Conservation (phyloP, 2,329 filamentous ascomycete species). For the Botrytis cinerea region DNA sequence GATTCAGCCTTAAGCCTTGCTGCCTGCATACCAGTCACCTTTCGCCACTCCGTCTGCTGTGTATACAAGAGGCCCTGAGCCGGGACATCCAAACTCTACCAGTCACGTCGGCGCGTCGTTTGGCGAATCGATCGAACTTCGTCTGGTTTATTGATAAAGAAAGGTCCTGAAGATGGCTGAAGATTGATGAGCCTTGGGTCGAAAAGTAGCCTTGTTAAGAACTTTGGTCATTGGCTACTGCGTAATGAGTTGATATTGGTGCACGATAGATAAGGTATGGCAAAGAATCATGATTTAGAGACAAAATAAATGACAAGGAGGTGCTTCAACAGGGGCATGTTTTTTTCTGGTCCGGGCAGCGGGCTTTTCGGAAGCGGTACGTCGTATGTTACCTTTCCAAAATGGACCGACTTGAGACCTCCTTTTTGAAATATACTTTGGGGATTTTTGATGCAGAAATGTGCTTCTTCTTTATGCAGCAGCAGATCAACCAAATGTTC, state of each 20-base stretch:
- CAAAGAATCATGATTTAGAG: slow-evolving; percentile 18
- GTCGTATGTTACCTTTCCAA: not conserved
- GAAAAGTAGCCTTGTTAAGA: slow-evolving; percentile 16
- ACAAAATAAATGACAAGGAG: slow-evolving; percentile 19
- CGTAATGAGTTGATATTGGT: slow-evolving; percentile 23
- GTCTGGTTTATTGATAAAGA: not conserved
- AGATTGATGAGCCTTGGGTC: not conserved
- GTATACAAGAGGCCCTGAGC: slow-evolving; percentile 32
- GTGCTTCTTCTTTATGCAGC: slow-evolving; percentile 10
- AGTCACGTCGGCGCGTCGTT: slow-evolving; percentile 17
- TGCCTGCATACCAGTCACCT: slow-evolving; percentile 47
- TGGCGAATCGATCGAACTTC: slow-evolving; percentile 13
- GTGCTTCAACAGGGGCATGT: slow-evolving; percentile 25
- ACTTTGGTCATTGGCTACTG: slow-evolving; percentile 22
- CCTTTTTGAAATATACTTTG: slow-evolving; percentile 5
- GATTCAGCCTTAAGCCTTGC: slow-evolving; percentile 58
- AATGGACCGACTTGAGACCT: slow-evolving; percentile 9
- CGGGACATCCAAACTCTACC: slow-evolving; percentile 24
- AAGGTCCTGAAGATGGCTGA: not conserved
- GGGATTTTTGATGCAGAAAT: not conserved
- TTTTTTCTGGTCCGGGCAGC: slow-evolving; percentile 22
- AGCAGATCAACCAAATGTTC: not conserved
- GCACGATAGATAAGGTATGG: slow-evolving; percentile 24
- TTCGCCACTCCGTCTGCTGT: slow-evolving; percentile 40
- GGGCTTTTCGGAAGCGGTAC: slow-evolving; percentile 15